phyloP scores from a whole-genome alignment of 768 basidiomycete species.

The Tremella fuciformis region DNA sequence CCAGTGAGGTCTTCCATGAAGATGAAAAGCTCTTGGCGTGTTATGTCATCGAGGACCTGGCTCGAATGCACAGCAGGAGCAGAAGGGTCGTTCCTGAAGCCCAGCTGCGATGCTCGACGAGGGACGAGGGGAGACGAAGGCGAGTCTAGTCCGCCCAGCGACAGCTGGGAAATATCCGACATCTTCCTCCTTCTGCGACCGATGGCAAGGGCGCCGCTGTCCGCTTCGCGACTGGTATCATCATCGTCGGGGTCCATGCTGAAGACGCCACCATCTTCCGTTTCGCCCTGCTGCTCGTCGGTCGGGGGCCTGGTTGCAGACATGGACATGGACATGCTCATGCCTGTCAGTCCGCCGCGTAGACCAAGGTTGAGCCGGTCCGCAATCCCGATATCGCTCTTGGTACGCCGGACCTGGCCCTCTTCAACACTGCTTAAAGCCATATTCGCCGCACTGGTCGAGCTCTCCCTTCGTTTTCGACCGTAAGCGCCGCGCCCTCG shows the following conservation, averaged over 20 bases:
- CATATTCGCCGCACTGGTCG: constrained; percentile 11
- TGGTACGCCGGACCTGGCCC: constrained; percentile 37
- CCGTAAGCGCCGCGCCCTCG: no score
- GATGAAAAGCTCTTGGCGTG: constrained; percentile 95
- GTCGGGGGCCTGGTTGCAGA: no score
- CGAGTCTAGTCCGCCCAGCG: neutral
- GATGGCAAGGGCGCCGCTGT: no score
- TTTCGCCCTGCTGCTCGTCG: no score
- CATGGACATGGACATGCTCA: no score
- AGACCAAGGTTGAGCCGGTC: no score
- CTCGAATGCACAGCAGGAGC: constrained; percentile 32
- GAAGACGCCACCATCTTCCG: no score
- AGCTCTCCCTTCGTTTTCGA: no score
- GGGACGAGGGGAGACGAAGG: neutral
- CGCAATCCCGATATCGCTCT: constrained; percentile 36
- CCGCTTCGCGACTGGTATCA: no score
- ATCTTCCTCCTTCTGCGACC: no score
- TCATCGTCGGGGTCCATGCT: no score
- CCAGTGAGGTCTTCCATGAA: constrained; percentile 99
- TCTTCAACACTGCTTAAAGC: constrained; percentile 10
- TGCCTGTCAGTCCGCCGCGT: no score
- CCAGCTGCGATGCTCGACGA: neutral
- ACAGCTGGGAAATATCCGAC: neutral
- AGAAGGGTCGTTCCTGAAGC: neutral
- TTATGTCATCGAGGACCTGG: constrained; percentile 51